Evolutionary conservation across 2,329 filamentous ascomycete species (phyloP), one percentile per base, ranked within the genome.

Genomic region (Raffaelea deltoideospora): DNA sequence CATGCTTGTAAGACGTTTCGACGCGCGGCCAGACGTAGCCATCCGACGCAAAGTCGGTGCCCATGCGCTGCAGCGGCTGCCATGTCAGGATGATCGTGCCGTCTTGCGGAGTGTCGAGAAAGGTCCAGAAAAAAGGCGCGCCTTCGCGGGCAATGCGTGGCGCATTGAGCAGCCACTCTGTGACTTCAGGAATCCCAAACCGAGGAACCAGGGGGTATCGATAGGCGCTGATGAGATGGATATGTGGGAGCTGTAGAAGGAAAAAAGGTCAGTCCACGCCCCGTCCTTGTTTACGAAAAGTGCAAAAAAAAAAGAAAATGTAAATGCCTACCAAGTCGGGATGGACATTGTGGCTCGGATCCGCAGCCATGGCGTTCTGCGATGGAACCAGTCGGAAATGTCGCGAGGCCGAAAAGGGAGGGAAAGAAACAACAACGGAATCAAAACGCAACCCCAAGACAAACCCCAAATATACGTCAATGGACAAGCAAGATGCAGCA

Each of bases 121-220:
- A 94, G 32, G 81, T 87, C 88, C 88, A 98, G 59, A 79, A 83
- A 68, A 98, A 87, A 3, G 88, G 75, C 34, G 86, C 79, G 45
- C 77, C 67, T 51, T 92, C 80, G 56, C 84, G 82, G 47, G 87
- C 80, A 43, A 94, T 80, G 52, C 83, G 79, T 9, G 87, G 84
- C 28, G 86, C 87, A 50, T 77, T 74, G 52, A 87, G 67, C 42
- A 96, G 72, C 68, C 84, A 88, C 50, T 83, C 78, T 42, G 85
- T 79, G 20, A 88, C 82, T 45, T 87, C 80, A 40, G 80, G 72
- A 22, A 82, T 65, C 47, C 79, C 74, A 46, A 93, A 66, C 36
- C 73, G 70, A 35, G 75, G 74, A 51, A 81, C 73, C 41, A 72
- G 60, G 3, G 88, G 82, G 57, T 87, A 95, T 49, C 79, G 73